phyloP scores from a whole-genome alignment of 2,329 filamentous ascomycete species.

The Phaeophleospora eucalypticola region DNA sequence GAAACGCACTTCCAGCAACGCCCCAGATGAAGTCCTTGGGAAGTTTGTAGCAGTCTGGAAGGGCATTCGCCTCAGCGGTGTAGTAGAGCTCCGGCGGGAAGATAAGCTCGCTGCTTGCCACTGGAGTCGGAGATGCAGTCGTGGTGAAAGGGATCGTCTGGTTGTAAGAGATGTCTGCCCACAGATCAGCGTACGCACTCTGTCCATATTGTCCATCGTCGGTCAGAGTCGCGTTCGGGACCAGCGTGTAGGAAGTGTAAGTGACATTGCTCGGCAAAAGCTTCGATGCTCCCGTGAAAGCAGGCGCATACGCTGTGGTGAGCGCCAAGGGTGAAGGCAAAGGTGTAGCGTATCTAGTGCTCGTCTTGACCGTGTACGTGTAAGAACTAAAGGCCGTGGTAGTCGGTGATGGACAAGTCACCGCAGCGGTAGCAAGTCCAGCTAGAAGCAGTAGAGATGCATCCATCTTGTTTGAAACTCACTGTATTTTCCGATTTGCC shows the following conservation, averaged over 20 bases:
- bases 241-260: slow-evolving; percentile 18
- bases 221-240: slow-evolving; percentile 13
- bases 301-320: slow-evolving; percentile 17
- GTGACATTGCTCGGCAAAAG: slow-evolving; percentile 18
- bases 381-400: too few relatives aligned
- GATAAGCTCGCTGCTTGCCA: slow-evolving; percentile 33
- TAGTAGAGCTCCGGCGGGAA: slow-evolving; percentile 33
- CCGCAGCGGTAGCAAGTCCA: too few relatives aligned
- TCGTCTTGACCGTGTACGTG: slow-evolving; percentile 19
- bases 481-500: too few relatives aligned
- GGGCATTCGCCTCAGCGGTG: slow-evolving; percentile 29
- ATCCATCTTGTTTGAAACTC: too few relatives aligned
- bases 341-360: slow-evolving; percentile 20
- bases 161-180: slow-evolving; percentile 19
- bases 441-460: too few relatives aligned
- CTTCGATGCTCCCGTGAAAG: slow-evolving; percentile 16
- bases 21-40: slow-evolving; percentile 32
- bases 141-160: slow-evolving; percentile 27
- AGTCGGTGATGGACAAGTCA: too few relatives aligned
- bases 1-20: slow-evolving; percentile 32
- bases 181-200: slow-evolving; percentile 20
- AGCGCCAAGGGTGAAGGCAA: slow-evolving; percentile 16
- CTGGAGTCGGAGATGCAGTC: slow-evolving; percentile 32
- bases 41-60: slow-evolving; percentile 29
- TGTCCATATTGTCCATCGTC: slow-evolving; percentile 23